Conservation (phyloP, 176 grass and related monocot species). For the Oropetium thomaeum region DNA sequence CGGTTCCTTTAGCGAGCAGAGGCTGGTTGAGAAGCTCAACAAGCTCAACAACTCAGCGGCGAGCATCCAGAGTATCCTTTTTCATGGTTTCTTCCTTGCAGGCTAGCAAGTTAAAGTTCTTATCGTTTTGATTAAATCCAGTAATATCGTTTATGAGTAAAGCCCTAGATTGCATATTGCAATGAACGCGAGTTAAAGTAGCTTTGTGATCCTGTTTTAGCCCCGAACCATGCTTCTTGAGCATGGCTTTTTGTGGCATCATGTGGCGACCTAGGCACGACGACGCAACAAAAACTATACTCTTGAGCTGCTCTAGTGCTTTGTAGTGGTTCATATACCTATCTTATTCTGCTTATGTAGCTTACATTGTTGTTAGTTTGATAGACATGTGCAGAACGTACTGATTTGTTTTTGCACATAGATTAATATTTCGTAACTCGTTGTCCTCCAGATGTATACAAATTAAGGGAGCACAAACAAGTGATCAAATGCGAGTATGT, state of each 20-base stretch:
- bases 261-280: no score
- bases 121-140: slow-evolving; percentile 13
- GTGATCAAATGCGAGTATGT: no score
- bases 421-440: not conserved
- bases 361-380: not conserved
- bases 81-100: not conserved
- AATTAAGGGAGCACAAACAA: slow-evolving; percentile 8
- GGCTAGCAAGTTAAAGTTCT: not conserved
- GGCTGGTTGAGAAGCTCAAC: slow-evolving; percentile 73
- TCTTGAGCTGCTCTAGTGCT: not conserved
- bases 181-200: not conserved
- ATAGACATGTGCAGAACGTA: not conserved
- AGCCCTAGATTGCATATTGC: slow-evolving; percentile 27
- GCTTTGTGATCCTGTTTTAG: not conserved
- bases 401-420: slow-evolving; percentile 2
- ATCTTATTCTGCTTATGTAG: not conserved
- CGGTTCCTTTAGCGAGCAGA: slow-evolving; percentile 71
- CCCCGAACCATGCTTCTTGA: not conserved
- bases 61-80: slow-evolving; percentile 97
- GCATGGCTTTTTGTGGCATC: no score
- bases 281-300: no score
- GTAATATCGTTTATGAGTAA: not conserved
- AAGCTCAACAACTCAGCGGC: slow-evolving; percentile 89
- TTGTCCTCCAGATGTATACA: not conserved
- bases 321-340: not conserved